Conservation (phyloP, 805 yeast species). For the Lachancea mirantina region DNA sequence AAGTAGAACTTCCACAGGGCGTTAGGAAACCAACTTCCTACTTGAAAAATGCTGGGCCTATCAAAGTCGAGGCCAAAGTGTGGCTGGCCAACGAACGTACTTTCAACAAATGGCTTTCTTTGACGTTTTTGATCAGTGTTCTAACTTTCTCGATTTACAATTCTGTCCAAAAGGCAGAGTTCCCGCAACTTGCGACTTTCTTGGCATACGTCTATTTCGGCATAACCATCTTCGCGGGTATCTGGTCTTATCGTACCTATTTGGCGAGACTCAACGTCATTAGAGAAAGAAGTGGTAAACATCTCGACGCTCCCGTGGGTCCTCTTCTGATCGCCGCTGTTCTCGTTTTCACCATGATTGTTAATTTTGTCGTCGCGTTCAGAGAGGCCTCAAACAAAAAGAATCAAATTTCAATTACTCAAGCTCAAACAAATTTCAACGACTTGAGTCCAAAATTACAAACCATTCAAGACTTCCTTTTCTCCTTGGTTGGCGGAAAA, state of each 20-base stretch:
- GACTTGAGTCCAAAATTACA: too few species aligned
- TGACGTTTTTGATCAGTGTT: conserved; percentile 75
- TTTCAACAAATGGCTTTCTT: conserved; percentile 90
- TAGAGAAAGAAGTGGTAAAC: conserved; percentile 74
- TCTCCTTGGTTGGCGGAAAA: conserved; percentile 3
- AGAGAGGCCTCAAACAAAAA: conserved; percentile 30
- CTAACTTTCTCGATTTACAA: conserved; percentile 79
- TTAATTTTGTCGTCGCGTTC: conserved; percentile 70
- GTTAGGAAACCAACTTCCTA: conserved; percentile 73
- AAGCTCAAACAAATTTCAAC: too few species aligned
- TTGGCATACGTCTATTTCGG: conserved; percentile 77
- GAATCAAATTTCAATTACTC: neutral
- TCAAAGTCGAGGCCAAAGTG: conserved; percentile 93
- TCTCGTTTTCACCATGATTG: conserved; percentile 53
- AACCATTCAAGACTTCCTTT: conserved; percentile 3
- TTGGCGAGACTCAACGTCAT: conserved; percentile 64
- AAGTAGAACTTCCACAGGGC: conserved; percentile 80
- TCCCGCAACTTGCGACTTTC: conserved; percentile 52
- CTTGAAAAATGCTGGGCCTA: conserved; percentile 83
- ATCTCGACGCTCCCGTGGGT: conserved; percentile 84
- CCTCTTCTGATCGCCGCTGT: conserved; percentile 75
- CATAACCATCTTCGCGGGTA: conserved; percentile 72
- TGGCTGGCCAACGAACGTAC: conserved; percentile 99
- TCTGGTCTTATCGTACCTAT: conserved; percentile 85
- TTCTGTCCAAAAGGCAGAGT: conserved; percentile 61